These are phyloP conservation scores for Biscogniauxia sp. DNA, from an alignment of 2,329 filamentous ascomycete species.

Conservation along the genomic window DNA sequence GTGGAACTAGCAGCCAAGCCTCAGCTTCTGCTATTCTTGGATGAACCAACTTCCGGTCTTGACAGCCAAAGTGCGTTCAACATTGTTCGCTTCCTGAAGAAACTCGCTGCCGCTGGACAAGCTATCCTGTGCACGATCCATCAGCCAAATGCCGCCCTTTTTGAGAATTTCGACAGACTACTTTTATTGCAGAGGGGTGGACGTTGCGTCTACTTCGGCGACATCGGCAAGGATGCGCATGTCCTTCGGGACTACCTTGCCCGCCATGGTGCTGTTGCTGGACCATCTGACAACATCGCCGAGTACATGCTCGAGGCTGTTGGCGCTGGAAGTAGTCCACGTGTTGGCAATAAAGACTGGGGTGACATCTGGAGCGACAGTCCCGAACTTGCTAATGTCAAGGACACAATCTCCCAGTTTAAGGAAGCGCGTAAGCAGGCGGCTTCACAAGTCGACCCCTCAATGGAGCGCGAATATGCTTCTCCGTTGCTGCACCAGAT, in stretches of 20 bases:
- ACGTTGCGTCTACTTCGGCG: constrained; percentile 80
- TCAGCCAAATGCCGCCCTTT: constrained; percentile 81
- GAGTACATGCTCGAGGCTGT: constrained; percentile 88
- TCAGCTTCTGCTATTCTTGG: constrained; percentile 72
- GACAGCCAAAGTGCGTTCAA: constrained; percentile 73
- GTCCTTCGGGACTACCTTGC: constrained; percentile 65
- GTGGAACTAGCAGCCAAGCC: constrained; percentile 86
- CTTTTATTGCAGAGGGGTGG: constrained; percentile 76
- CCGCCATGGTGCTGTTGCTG: constrained; percentile 58
- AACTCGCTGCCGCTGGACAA: constrained; percentile 75
- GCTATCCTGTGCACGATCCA: constrained; percentile 91
- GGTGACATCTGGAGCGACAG: constrained; percentile 75
- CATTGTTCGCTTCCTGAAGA: constrained; percentile 75
- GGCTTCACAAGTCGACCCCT: constrained; percentile 43
- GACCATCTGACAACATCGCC: constrained; percentile 56
- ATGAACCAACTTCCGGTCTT: constrained; percentile 75
- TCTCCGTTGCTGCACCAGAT: constrained; percentile 79
- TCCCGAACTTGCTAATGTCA: constrained; percentile 64
- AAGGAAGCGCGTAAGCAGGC: constrained; percentile 56
- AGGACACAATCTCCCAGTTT: constrained; percentile 64
- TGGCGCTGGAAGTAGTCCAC: constrained; percentile 69
- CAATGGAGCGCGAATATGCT: constrained; percentile 73
- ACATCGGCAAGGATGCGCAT: constrained; percentile 73
- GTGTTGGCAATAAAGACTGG: constrained; percentile 75
- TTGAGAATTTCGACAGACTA: constrained; percentile 84